Conservation (phyloP, 2,329 filamentous ascomycete species). For the Neurospora crassa region DNA sequence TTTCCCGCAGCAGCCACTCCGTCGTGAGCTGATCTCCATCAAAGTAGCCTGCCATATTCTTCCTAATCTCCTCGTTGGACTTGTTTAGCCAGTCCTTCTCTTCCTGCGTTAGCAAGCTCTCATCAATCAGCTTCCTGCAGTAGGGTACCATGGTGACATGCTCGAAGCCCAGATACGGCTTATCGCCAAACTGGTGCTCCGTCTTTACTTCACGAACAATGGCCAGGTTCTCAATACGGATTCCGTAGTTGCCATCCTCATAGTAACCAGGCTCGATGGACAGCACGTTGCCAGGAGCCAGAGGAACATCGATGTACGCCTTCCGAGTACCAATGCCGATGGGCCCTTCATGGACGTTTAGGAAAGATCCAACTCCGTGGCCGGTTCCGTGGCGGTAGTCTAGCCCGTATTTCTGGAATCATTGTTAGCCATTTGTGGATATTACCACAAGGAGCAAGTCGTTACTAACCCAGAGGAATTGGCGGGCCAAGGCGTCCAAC, state of each 20-base stretch:
- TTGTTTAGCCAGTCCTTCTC: slow-evolving; percentile 84
- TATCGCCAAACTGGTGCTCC: slow-evolving; percentile 80
- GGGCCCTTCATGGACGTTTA: slow-evolving; percentile 96
- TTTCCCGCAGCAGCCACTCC: slow-evolving; percentile 82
- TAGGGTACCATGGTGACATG: slow-evolving; percentile 96
- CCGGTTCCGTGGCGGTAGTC: slow-evolving; percentile 96
- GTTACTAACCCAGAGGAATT: slow-evolving; percentile 72
- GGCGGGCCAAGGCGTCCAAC: slow-evolving; percentile 77
- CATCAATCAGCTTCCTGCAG: slow-evolving; percentile 79
- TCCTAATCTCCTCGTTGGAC: slow-evolving; percentile 71
- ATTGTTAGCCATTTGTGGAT: slow-evolving; percentile 3
- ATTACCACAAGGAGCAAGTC: not conserved
- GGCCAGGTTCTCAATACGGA: slow-evolving; percentile 93
- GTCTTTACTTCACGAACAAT: slow-evolving; percentile 86
- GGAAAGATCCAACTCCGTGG: slow-evolving; percentile 86
- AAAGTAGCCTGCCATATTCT: slow-evolving; percentile 74
- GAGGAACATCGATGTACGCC: slow-evolving; percentile 81
- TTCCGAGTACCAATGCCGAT: slow-evolving; percentile 91
- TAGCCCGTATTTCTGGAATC: slow-evolving; percentile 57
- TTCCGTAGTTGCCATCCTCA: slow-evolving; percentile 88
- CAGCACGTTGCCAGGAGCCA: slow-evolving; percentile 87
- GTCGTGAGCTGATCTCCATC: slow-evolving; percentile 59
- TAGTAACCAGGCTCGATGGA: slow-evolving; percentile 97
- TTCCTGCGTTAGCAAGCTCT: slow-evolving; percentile 54
- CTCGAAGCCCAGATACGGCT: slow-evolving; percentile 90